Evolutionary conservation across 495 filamentous ascomycete genomes (phyloP), one percentile per base, ranked within the genome.

Genomic region (Tuber magnatum): DNA sequence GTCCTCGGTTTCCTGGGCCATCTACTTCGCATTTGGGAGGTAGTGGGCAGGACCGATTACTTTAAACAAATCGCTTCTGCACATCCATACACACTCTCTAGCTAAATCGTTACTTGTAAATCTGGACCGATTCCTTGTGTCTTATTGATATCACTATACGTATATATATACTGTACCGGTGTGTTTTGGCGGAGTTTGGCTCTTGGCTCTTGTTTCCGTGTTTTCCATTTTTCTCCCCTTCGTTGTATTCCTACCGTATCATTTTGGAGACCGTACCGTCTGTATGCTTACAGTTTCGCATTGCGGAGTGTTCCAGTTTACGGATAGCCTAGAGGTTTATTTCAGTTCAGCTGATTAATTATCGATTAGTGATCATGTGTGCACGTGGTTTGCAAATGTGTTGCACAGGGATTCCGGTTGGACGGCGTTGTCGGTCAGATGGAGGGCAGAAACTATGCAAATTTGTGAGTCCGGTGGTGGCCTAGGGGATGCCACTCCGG

Each of bases 101-200:
- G 4, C 51, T 35, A 35, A 35, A 12, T 65, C 56, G 18, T 65
- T 65, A 65, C 28, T 65, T 65, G 56, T 65, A 65, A 7, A 14
- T 65, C 56, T 35, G 18, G 18, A 65, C 56, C 56, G 28, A 32
- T 32, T 35, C 12, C 56, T 18, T 35, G 18, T 32, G 14, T 16
- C 56, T 65, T 65, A 35, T 35, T 65, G 12, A 65, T 65, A 65
- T 18, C 56, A 32, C 56, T 35, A 56, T 56, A 32, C 56, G 56
- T 35, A 65, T 56, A 28, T 72, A 71, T 35, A 71, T 72, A 75
- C 51, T 69, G 24, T 69, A 65, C 5, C n/a, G 8, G 56, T 65
- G 32, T 65, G 28, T 65, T 65, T 65, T 10, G 56, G 56, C 12
- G 56, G 56, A 65, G 56, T 65, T 35, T 14, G 56, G 56, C 28